Evolutionary conservation across 2,329 filamentous ascomycete genomes (phyloP), one percentile per base, ranked within the genome.

Genomic region (Pseudopyrenochaeta lycopersici): DNA sequence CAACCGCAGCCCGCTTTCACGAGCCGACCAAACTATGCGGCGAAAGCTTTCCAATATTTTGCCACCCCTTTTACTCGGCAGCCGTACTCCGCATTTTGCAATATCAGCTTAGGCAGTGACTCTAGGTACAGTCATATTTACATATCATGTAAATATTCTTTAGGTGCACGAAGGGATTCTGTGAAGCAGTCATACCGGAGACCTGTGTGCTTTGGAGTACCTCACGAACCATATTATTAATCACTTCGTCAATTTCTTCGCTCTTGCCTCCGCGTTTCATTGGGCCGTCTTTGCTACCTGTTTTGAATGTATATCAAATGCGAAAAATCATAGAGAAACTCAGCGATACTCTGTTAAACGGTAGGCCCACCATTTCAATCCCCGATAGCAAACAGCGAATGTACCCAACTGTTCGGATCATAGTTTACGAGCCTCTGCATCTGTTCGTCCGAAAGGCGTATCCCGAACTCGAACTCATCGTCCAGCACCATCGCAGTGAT

Each of bases 351-450:
- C n/a, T n/a, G 9, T 27, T 5, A 27, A 5, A 9, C 23, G 9
- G 23, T 27, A 5, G 9, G 4, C 23, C 20, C 9, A 15, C 15
- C 11, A 48, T 15, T 30, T 71, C 58, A 73, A 36, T 64, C 53
- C 3, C 70, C 71, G 56, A 75, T 67, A 29, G 71, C 58, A 63
- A 78, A 79, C 52, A 79, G 54, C 15, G 77, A 79, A 50, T 77
- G 73, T 18, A 68, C 63, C 50, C 69, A 68, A 53, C 68, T 76
- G 43, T 75, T 59, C 15, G 57, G 23, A 50, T 74, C 65, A 39
- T 73, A 78, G 32, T 68, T 64, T 14, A 72, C 60, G 41, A 80
- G 70, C 14, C 69, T 66, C 30, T 65, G 61, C 44, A 80, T 68
- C 53, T 70, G 58, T 30, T 64, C 65, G 32, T 67, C 55, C n/a